Evolutionary conservation across 257 asterid species (phyloP).

Genomic region (Salvia miltiorrhiza): DNA sequence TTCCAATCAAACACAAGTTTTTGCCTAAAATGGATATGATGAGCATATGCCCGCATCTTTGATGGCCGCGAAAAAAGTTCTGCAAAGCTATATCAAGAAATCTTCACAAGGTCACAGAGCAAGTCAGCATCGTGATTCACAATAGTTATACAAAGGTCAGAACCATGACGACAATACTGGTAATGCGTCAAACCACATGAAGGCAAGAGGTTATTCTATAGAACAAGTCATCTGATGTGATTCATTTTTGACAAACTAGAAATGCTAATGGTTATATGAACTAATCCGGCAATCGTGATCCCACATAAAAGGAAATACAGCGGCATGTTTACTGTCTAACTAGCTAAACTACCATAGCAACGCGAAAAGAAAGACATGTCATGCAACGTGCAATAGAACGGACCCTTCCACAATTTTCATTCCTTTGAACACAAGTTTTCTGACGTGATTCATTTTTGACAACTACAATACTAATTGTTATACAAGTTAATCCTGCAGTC

Average conservation of each 20-base stretch:
- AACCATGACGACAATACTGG: neutral
- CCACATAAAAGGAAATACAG: neutral
- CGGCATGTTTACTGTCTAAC: neutral
- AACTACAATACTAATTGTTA: neutral
- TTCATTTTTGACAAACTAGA: neutral
- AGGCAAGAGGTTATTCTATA: too few species aligned
- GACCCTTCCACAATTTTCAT: neutral
- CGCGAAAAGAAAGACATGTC: neutral
- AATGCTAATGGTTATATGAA: neutral
- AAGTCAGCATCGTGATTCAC: too few species aligned
- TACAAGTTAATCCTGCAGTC: slow-evolving; percentile 16
- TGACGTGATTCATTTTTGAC: neutral
- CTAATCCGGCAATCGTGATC: neutral
- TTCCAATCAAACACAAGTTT: too few species aligned
- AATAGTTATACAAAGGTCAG: neutral
- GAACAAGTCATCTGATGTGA: too few species aligned
- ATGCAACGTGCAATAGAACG: neutral
- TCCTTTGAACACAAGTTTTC: neutral
- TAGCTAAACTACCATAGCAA: neutral
- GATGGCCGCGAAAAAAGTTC: too few species aligned
- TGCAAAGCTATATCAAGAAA: too few species aligned
- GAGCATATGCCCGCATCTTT: too few species aligned
- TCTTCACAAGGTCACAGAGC: too few species aligned
- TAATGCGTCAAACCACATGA: too few species aligned
- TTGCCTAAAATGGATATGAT: too few species aligned